Conservation (phyloP, 148 eudicot genomes). For the Rhododendron ferrugineum region DNA sequence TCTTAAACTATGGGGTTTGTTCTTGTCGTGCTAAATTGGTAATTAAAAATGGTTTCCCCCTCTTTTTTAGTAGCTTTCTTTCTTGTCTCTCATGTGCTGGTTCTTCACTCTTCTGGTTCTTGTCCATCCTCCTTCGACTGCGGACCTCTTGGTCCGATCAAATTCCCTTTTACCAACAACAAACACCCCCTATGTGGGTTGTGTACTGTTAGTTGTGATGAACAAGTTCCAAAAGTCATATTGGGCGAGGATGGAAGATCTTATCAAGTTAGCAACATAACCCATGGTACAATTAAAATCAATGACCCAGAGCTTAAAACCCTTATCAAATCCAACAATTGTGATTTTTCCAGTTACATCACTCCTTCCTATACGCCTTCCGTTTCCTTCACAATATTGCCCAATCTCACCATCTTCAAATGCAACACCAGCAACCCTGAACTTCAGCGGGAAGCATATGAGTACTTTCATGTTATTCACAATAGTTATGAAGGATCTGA, state of each 20-base stretch:
- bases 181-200: constrained; percentile 24
- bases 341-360: not conserved
- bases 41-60: too few species aligned
- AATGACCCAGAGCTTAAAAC: not conserved
- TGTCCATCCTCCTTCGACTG: constrained; percentile 37
- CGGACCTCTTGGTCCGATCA: not conserved
- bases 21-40: too few species aligned
- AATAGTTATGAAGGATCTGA: too few species aligned
- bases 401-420: constrained; percentile 20
- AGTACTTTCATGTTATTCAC: too few species aligned
- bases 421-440: not conserved
- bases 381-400: constrained; percentile 1
- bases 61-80: not conserved
- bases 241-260: not conserved
- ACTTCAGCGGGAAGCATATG: not conserved
- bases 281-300: not conserved
- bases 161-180: constrained; percentile 29
- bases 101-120: not conserved
- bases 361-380: not conserved
- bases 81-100: not conserved
- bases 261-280: not conserved
- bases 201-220: constrained; percentile 22
- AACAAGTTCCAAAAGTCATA: constrained; percentile 2
- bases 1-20: too few species aligned
- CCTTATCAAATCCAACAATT: not conserved